phyloP scores from a whole-genome alignment of 106 monocot species.

The Dendrobium catenatum region DNA sequence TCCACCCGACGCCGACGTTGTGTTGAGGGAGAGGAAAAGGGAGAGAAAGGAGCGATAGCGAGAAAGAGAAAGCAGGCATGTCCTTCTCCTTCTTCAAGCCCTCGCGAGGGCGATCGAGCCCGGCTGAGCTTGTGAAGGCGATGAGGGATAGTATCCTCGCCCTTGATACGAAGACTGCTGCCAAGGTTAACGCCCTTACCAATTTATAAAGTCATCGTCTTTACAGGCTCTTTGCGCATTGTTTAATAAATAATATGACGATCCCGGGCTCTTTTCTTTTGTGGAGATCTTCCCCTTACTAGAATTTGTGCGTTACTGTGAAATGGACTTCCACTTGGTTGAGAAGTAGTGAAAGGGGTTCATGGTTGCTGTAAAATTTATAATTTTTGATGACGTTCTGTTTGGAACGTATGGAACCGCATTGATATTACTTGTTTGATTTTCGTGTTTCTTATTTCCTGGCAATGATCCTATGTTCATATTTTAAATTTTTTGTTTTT shows the following conservation, averaged over 20 bases:
- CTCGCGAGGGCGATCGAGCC: constrained; percentile 23
- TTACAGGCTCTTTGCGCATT: background rate
- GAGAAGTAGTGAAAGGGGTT: background rate
- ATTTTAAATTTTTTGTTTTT: background rate
- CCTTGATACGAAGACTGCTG: constrained; percentile 70
- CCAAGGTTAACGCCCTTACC: constrained; percentile 36
- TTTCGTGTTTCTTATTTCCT: background rate
- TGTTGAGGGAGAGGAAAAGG: background rate
- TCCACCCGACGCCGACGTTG: background rate
- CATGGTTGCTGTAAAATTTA: background rate
- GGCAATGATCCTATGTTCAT: no score
- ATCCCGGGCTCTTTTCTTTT: background rate
- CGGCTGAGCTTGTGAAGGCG: constrained; percentile 52
- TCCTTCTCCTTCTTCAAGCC: constrained; percentile 90
- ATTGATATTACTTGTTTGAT: background rate
- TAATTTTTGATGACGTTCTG: background rate
- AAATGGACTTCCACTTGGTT: background rate
- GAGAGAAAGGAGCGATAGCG: background rate
- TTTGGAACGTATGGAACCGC: background rate
- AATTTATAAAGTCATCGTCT: background rate
- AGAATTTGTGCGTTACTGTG: background rate
- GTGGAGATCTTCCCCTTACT: background rate
- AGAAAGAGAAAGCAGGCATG: constrained; percentile 23
- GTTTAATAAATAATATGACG: background rate
- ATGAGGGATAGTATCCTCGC: constrained; percentile 75